A percentile compares a stretch with the other conserved stretches of the same genome.
phyloP scores from a whole-genome alignment of 495 filamentous ascomycete genomes.

The Aspergillus leporis region DNA sequence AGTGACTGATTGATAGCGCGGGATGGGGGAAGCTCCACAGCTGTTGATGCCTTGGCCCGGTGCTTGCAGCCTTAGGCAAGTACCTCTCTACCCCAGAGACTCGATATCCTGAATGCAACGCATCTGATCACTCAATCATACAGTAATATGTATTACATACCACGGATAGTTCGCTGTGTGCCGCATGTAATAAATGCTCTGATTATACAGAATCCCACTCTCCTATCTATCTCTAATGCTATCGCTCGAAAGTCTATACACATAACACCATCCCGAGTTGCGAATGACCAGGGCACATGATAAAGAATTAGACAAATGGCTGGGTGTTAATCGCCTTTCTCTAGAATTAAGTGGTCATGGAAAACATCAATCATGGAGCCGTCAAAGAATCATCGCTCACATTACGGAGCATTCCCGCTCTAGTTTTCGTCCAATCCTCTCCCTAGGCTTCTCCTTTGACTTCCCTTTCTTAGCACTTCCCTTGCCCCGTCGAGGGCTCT shows the following conservation, averaged over 20 bases:
- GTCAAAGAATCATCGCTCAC: slow-evolving; percentile 13
- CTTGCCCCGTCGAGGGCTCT: slow-evolving; percentile 30
- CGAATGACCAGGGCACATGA: background rate
- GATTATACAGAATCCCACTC: background rate
- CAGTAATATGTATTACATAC: background rate
- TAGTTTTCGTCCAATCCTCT: slow-evolving; percentile 49
- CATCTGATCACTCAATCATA: too few species aligned
- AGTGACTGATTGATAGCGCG: slow-evolving; percentile 2
- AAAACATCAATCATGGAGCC: background rate
- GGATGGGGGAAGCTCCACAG: slow-evolving; percentile 16
- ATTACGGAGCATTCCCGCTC: slow-evolving; percentile 68
- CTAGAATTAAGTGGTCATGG: slow-evolving; percentile 9
- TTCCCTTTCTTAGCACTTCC: slow-evolving; percentile 30
- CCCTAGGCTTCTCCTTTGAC: slow-evolving; percentile 43
- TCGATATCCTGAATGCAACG: too few species aligned
- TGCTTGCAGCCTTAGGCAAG: slow-evolving; percentile 10
- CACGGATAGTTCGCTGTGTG: background rate
- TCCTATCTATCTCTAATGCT: background rate
- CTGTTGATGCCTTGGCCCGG: slow-evolving; percentile 18
- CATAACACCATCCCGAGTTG: background rate
- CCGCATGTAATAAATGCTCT: background rate
- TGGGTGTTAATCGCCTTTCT: slow-evolving; percentile 8
- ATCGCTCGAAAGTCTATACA: background rate
- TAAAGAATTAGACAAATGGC: background rate
- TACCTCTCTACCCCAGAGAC: too few species aligned